A percentile compares a stretch with the other conserved stretches of the same genome.
Conservation (phyloP, 306 rosid species). For the Fragaria iinumae region DNA sequence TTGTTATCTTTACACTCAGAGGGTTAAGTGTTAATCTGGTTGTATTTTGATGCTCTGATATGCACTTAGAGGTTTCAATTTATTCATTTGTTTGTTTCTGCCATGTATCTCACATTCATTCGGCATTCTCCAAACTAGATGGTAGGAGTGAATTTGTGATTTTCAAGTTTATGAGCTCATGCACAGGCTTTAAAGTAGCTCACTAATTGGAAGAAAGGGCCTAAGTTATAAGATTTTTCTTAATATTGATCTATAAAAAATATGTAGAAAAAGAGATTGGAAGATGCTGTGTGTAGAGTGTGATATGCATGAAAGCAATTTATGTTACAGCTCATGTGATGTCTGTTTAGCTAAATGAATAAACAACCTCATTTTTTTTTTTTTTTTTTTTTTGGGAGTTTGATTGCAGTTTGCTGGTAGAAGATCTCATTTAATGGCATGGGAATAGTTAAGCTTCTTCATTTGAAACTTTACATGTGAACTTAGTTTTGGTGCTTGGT, state of each 20-base stretch:
- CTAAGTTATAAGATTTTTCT: neutral
- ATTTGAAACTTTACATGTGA: neutral
- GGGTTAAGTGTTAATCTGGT: too few relatives aligned
- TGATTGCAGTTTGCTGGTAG: neutral
- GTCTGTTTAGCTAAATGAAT: neutral
- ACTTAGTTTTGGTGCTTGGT: constrained; percentile 8
- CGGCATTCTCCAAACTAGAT: neutral
- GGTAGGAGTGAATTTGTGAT: neutral
- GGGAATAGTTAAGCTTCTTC: neutral
- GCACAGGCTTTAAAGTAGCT: neutral
- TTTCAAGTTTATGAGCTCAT: neutral
- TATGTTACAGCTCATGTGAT: neutral
- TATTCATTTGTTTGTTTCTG: neutral
- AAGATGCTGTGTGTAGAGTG: neutral
- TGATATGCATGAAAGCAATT: neutral
- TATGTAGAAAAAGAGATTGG: neutral
- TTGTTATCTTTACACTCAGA: too few relatives aligned
- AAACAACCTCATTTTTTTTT: neutral
- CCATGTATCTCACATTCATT: neutral
- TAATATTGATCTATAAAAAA: neutral
- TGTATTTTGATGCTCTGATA: neutral
- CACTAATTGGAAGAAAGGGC: neutral
- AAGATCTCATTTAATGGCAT: neutral
- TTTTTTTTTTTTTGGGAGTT: neutral
- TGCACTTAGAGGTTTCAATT: neutral